Evolutionary conservation across 202 grass and related monocot genomes (phyloP).

Genomic region (Dendrocalamus latiflorus): DNA sequence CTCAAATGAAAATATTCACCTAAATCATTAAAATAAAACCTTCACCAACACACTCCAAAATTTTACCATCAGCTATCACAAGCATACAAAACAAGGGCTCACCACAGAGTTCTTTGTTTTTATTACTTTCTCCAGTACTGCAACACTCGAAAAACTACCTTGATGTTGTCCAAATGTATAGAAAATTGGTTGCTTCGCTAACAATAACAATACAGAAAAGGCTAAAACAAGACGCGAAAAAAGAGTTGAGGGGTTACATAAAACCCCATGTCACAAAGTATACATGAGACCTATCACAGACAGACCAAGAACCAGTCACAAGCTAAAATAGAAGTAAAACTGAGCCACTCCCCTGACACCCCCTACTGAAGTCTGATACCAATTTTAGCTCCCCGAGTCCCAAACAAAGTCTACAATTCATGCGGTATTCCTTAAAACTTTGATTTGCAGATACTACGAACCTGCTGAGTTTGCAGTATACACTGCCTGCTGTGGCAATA

Average conservation of each 20-base stretch:
- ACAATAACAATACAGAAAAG: conserved; percentile 20
- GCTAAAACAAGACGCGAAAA: not conserved
- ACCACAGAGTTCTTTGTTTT: conserved; percentile 29
- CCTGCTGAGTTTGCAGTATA: not conserved
- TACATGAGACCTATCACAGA: conserved; percentile 16
- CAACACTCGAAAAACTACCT: conserved; percentile 8
- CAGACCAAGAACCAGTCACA: conserved; percentile 17
- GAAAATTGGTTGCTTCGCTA: conserved; percentile 16
- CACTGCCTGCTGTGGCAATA: conserved; percentile 3
- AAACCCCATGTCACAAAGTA: conserved; percentile 23
- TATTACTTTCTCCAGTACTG: conserved; percentile 28
- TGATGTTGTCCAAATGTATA: conserved; percentile 26
- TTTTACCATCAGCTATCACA: not conserved
- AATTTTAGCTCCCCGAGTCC: conserved; percentile 23
- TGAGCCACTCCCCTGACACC: not conserved
- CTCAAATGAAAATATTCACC: not conserved
- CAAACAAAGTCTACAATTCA: not conserved
- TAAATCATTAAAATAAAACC: not conserved
- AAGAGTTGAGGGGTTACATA: not conserved
- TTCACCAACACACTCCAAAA: not conserved
- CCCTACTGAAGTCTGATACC: not conserved
- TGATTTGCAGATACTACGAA: conserved; percentile 20
- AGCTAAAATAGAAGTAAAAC: conserved; percentile 22
- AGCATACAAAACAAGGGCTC: not conserved
- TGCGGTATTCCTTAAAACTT: not conserved